Conservation (phyloP, 306 rosid genomes). For the Betula pendula region DNA sequence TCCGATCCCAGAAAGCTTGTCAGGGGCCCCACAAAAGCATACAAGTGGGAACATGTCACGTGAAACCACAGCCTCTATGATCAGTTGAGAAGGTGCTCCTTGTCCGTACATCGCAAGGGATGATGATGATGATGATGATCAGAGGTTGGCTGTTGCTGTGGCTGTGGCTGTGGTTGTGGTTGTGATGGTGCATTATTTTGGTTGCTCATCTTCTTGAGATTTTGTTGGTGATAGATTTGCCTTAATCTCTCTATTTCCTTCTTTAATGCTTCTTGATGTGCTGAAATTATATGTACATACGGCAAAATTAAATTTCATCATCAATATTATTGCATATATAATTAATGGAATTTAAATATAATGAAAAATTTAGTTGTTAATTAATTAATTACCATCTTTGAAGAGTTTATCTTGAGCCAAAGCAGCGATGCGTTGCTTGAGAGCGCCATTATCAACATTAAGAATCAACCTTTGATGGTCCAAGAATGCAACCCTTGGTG, state of each 20-base stretch:
- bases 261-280: slow-evolving; percentile 93
- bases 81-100: slow-evolving; percentile 48
- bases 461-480: slow-evolving; percentile 97
- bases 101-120: slow-evolving; percentile 31
- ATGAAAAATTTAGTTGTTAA: too few species aligned
- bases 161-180: slow-evolving; percentile 27
- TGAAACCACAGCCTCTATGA: slow-evolving; percentile 35
- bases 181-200: slow-evolving; percentile 38
- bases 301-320: too few species aligned
- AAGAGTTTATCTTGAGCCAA: slow-evolving; percentile 95
- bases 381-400: slow-evolving; percentile 70
- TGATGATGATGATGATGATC: neutral
- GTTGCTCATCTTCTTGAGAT: slow-evolving; percentile 51
- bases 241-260: slow-evolving; percentile 89
- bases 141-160: slow-evolving; percentile 27
- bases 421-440: slow-evolving; percentile 96
- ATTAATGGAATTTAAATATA: too few species aligned
- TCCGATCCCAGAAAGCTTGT: slow-evolving; percentile 33
- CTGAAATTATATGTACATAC: slow-evolving; percentile 30
- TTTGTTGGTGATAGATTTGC: slow-evolving; percentile 84
- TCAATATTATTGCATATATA: too few species aligned
- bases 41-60: slow-evolving; percentile 59
- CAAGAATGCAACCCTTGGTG: slow-evolving; percentile 90
- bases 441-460: slow-evolving; percentile 81
- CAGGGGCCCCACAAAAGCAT: slow-evolving; percentile 41